Evolutionary conservation across 2,329 filamentous ascomycete species (phyloP).

Genomic region (Penicillium freii): DNA sequence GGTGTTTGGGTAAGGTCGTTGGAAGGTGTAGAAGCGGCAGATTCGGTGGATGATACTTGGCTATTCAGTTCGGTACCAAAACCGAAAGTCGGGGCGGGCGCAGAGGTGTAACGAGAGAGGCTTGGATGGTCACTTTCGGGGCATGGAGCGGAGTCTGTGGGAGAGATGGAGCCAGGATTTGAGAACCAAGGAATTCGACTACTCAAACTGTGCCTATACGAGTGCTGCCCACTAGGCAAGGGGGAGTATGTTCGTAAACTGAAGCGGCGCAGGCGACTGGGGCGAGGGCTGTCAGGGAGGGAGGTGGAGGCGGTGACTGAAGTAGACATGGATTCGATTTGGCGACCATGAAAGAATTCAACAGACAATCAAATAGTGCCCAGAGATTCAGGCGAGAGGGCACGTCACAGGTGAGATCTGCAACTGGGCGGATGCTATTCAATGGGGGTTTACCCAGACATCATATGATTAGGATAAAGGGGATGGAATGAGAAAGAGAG

Average conservation of each 20-base stretch:
- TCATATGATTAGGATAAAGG: constrained; percentile 9
- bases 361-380: not conserved
- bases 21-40: constrained; percentile 30
- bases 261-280: constrained; percentile 40
- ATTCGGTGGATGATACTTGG: constrained; percentile 26
- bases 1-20: constrained; percentile 25
- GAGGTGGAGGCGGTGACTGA: constrained; percentile 40
- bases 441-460: constrained; percentile 7
- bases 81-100: constrained; percentile 20
- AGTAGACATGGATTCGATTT: constrained; percentile 28
- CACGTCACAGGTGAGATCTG: constrained; percentile 13
- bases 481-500: not conserved
- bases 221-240: constrained; percentile 23
- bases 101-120: constrained; percentile 24
- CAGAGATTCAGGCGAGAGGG: not conserved
- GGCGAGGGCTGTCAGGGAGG: constrained; percentile 33
- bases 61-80: constrained; percentile 12
- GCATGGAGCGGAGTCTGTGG: constrained; percentile 26
- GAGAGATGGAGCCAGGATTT: constrained; percentile 28
- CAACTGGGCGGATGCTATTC: constrained; percentile 15
- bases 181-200: constrained; percentile 39
- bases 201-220: constrained; percentile 36
- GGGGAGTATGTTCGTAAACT: constrained; percentile 40
- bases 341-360: not conserved
- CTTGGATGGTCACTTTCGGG: constrained; percentile 30